phyloP scores from a whole-genome alignment of 257 asterid species.

The Plantago major region DNA sequence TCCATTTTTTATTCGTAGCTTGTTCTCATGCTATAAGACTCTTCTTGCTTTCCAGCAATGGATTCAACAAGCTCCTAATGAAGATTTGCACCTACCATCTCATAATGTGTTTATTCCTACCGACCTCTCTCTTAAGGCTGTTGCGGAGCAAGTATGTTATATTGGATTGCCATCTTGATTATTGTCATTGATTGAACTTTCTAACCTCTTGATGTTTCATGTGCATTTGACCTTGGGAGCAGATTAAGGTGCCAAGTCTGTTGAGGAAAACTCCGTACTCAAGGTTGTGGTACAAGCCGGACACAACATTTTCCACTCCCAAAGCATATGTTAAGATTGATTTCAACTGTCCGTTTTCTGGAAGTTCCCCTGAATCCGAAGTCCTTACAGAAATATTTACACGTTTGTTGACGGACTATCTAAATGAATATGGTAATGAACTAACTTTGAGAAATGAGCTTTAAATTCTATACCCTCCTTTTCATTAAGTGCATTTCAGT shows the following conservation, averaged over 20 bases:
- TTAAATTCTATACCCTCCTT: neutral
- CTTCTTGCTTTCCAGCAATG: conserved; percentile 55
- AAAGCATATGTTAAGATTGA: conserved; percentile 85
- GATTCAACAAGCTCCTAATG: conserved; percentile 61
- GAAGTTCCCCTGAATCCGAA: conserved; percentile 78
- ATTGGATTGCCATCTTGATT: conserved; percentile 5
- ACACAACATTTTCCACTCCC: conserved; percentile 73
- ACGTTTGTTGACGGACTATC: conserved; percentile 84
- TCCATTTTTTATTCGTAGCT: conserved; percentile 3
- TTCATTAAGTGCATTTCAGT: neutral
- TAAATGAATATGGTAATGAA: conserved; percentile 85
- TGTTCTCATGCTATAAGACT: conserved; percentile 17
- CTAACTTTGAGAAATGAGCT: conserved; percentile 12
- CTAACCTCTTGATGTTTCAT: conserved; percentile 22
- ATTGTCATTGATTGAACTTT: conserved; percentile 17
- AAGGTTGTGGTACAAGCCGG: conserved; percentile 95
- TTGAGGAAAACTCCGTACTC: conserved; percentile 78
- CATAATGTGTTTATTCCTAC: conserved; percentile 88
- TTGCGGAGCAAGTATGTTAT: conserved; percentile 47
- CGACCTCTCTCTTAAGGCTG: conserved; percentile 74
- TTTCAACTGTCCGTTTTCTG: conserved; percentile 82
- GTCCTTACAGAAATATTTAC: conserved; percentile 85
- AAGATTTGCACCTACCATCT: conserved; percentile 65
- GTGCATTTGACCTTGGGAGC: conserved; percentile 30
- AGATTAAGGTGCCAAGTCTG: conserved; percentile 62